Base-by-base conservation (phyloP, 163 green algal species). In the Chlorella variabilis region DNA sequence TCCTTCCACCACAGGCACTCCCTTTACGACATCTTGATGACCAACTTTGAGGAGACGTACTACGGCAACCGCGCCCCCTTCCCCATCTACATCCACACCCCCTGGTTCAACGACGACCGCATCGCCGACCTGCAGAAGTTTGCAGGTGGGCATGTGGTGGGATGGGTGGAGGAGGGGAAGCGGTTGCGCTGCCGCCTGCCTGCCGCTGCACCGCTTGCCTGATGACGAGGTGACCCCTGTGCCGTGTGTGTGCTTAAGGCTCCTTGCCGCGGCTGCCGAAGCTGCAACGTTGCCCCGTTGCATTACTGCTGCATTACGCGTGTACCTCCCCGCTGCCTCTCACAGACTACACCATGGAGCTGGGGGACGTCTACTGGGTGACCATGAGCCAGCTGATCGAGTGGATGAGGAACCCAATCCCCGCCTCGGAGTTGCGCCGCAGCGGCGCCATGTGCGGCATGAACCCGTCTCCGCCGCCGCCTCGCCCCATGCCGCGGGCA, bases 301-400 rank as follows among this genome's bases (percentile, higher is more conserved):
- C n/a, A n/a, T n/a, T n/a, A n/a, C n/a, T n/a, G n/a, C n/a, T n/a
- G n/a, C n/a, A n/a, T n/a, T n/a, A n/a, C n/a, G n/a, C 4, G 15
- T 62, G 20, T 29, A n/a, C 51, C 51, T 62, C 20, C 51, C 51
- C 21, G 51, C 51, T 62, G 51, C 13, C 51, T n/a, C 51, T 27
- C 68, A 31, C 70, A 77, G 71, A 78, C 49, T 78, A 78, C 71
- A 78, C 49, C 0, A 7, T n/a, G 41, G 29, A 36, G 0, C 29
- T 78, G n/a, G 71, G 71, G 11, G 39, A 86, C 51, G 71, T 79
- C 20, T 89, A 78, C 41, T 77, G 82, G 62, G 84, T 86, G 21
- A 89, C 84, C n/a, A 81, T 89, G 39, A 69, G 4, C 5, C 77
- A 89, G 67, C 41, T 89, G 54, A 42, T 89, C 13, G 36, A 67